Percentiles rank a stretch among this genome's conserved stretches.
phyloP scores from a whole-genome alignment of 345 rosid species.

The Aquilaria sinensis region DNA sequence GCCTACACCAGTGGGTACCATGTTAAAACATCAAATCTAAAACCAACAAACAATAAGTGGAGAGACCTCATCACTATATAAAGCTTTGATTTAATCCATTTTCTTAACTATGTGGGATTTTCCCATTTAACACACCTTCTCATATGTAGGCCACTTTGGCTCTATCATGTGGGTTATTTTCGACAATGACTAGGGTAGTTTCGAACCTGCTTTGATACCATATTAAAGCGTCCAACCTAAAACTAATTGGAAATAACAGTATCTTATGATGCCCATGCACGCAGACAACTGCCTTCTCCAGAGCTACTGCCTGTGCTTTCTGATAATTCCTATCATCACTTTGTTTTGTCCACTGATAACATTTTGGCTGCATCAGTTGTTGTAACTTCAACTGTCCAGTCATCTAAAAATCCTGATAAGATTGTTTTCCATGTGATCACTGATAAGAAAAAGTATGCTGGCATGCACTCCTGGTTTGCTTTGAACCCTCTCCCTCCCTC shows the following conservation, averaged over 20 bases:
- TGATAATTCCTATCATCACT: slow-evolving; percentile 86
- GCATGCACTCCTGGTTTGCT: slow-evolving; percentile 99
- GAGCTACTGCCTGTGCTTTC: slow-evolving; percentile 94
- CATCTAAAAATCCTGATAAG: slow-evolving; percentile 83
- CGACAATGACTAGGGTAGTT: no score
- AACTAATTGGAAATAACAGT: slow-evolving; percentile 1
- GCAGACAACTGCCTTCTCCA: slow-evolving; percentile 96
- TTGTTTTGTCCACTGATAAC: slow-evolving; percentile 83
- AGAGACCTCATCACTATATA: no score
- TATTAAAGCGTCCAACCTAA: no score
- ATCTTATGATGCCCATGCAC: slow-evolving; percentile 60
- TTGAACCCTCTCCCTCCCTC: slow-evolving; percentile 84
- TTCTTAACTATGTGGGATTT: no score
- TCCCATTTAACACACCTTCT: no score
- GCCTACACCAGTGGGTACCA: no score
- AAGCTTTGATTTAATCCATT: no score
- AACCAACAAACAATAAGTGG: no score
- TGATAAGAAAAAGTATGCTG: slow-evolving; percentile 98
- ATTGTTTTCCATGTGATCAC: slow-evolving; percentile 96
- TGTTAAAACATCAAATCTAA: no score
- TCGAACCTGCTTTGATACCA: no score
- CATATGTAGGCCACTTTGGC: no score
- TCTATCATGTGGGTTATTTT: no score
- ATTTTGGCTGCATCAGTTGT: slow-evolving; percentile 99
- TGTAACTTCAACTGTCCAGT: slow-evolving; percentile 78